Evolutionary conservation across 257 asterid species (phyloP), one percentile per base, ranked within the genome.

Genomic region (Fraxinus pennsylvanica): DNA sequence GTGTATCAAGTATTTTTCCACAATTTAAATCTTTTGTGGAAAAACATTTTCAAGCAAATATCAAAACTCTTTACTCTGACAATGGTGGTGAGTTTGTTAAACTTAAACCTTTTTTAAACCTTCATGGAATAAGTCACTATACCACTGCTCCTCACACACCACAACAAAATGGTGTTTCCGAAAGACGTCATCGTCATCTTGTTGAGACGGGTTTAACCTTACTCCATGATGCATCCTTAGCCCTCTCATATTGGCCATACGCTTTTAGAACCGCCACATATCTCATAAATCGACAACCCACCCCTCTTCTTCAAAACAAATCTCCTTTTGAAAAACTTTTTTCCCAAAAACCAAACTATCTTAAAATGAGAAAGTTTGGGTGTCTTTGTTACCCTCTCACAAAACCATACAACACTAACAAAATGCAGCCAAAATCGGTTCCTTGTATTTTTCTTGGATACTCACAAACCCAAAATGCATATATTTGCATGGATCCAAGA

Each of bases 191-290:
- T 5, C 39, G 39, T 35, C 39, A 35, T 1, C 39, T 35, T 6
- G 7, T 35, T 35, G 7, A 35, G 7, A 35, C 7, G 7, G 7
- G 39, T 6, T 6, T 35, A 4, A 30, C 81, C 14, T 22, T 71
- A 9, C 76, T 71, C 3, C 25, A 36, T 50, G 35, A 21, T 25
- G 81, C 61, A 36, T 13, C 15, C 1, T 5, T 78, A 4, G 72
- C 81, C 2, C 5, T 25, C 3, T 9, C 30, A 0, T 71, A 29
- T 35, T 78, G 72, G 76, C 61, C 63, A 0, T 52, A 41, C 52
- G 77, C 81, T 3, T 78, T 74, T 71, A 22, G 21, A 21, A 61
- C 76, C 4, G 43, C 72, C 13, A 30, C 36, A 36, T 52, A 79
- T 29, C 39, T 72, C 7, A 65, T 79, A 0, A 73, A 25, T 39